Evolutionary conservation across 2,329 filamentous ascomycete species (phyloP).

Genomic region (Karstenula rhodostoma): DNA sequence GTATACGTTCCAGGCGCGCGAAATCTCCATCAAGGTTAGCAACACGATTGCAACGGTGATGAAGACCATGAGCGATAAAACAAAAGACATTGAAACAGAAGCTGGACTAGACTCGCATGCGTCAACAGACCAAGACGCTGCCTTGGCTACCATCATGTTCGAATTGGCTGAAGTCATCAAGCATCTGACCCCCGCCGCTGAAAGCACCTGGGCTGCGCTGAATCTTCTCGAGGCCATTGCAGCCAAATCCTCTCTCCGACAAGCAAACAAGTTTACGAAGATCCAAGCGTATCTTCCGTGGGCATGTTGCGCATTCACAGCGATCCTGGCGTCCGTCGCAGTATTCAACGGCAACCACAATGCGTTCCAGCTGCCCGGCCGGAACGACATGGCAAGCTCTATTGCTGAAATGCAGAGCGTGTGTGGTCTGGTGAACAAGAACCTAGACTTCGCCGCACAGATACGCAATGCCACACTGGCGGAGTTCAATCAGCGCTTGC

Average conservation of each 20-base stretch:
- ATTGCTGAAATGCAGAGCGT: not conserved
- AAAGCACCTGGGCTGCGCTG: constrained; percentile 24
- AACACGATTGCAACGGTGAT: constrained; percentile 20
- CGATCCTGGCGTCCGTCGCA: not conserved
- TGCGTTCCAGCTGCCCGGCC: not conserved
- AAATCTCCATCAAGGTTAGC: constrained; percentile 18
- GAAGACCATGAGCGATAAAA: constrained; percentile 24
- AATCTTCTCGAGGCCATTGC: constrained; percentile 20
- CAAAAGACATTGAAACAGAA: constrained; percentile 20
- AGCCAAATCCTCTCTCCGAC: not conserved
- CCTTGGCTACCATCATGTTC: constrained; percentile 16
- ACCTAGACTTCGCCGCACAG: not conserved
- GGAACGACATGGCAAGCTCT: not conserved
- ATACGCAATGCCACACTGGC: not conserved
- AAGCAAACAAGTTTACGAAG: not conserved
- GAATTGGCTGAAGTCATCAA: constrained; percentile 28
- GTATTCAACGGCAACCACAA: not conserved
- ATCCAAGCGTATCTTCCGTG: not conserved
- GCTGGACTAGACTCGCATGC: constrained; percentile 16
- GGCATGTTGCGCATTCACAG: not conserved
- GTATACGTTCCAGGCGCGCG: constrained; percentile 7
- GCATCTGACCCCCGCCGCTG: constrained; percentile 23
- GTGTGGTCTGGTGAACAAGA: not conserved
- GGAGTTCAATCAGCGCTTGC: not conserved
- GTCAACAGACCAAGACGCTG: constrained; percentile 14